Conservation (phyloP, 2,329 filamentous ascomycete species). For the Berkeleyomyces rouxiae region DNA sequence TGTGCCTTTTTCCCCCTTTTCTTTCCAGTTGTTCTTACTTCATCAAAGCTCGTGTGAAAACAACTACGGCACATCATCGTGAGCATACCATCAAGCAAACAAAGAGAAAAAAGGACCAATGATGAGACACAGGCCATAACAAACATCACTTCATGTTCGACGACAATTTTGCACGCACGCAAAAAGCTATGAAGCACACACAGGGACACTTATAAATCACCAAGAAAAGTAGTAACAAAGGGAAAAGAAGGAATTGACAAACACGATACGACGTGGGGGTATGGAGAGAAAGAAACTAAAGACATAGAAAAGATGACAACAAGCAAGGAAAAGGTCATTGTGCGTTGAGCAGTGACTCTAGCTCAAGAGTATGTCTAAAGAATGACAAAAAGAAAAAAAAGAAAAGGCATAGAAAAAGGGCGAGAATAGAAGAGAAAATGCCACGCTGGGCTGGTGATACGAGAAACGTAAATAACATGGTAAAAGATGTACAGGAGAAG, state of each 20-base stretch:
- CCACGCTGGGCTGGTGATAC: not conserved
- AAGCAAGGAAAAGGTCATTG: not conserved
- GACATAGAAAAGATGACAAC: constrained; percentile 1
- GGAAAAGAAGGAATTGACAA: constrained; percentile 9
- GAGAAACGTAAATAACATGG: not conserved
- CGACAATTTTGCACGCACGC: not conserved
- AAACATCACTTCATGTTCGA: not conserved
- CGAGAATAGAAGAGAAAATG: not conserved
- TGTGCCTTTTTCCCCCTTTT: no score
- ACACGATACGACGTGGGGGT: constrained; percentile 3
- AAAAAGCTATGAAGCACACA: not conserved
- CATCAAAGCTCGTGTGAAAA: no score
- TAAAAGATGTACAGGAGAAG: constrained; percentile 2
- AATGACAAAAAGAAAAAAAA: constrained; percentile 2
- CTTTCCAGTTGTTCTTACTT: no score
- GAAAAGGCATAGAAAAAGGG: not conserved
- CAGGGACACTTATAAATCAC: not conserved
- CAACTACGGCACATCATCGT: no score
- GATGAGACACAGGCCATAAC: not conserved
- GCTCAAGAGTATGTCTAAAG: not conserved
- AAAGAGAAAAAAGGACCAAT: not conserved
- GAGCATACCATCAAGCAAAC: no score
- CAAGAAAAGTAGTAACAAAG: not conserved
- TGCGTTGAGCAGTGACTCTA: not conserved
- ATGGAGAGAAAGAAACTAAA: not conserved